These are phyloP conservation scores for Fagus sylvatica DNA, from an alignment of 306 rosid species.

Conservation along the genomic window DNA sequence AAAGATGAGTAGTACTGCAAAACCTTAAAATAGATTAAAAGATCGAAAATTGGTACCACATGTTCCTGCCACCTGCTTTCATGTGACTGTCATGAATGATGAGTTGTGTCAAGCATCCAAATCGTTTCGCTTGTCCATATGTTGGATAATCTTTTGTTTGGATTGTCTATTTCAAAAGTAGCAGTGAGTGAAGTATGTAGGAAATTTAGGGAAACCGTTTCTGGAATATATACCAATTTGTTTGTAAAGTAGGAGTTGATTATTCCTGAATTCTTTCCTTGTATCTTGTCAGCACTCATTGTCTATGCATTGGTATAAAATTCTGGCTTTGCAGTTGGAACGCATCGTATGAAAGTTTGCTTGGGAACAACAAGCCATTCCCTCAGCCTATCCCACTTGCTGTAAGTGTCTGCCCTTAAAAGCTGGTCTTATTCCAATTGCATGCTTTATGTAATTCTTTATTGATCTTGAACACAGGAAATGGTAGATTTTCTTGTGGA, in stretches of 20 bases:
- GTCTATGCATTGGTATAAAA: slow-evolving; percentile 52
- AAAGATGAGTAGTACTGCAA: not conserved
- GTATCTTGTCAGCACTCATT: slow-evolving; percentile 56
- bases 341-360: slow-evolving; percentile 77
- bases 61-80: not conserved
- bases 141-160: slow-evolving; percentile 5
- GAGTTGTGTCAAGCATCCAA: not conserved
- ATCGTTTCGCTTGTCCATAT: not conserved
- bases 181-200: not conserved
- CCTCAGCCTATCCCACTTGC: slow-evolving; percentile 76
- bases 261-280: slow-evolving; percentile 39
- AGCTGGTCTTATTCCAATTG: not conserved
- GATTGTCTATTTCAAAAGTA: not conserved
- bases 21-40: not conserved
- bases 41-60: not conserved
- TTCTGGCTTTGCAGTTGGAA: slow-evolving; percentile 91
- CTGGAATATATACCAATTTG: slow-evolving; percentile 2
- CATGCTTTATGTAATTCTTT: not conserved
- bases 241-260: slow-evolving; percentile 22
- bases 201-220: slow-evolving; percentile 13
- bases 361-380: slow-evolving; percentile 85
- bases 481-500: slow-evolving; percentile 99
- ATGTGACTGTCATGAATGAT: not conserved
- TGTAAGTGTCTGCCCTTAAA: slow-evolving; percentile 45
- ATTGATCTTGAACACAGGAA: slow-evolving; percentile 52